These are phyloP conservation scores for Tarenaya hassleriana DNA, from an alignment of 345 rosid species.

Conservation along the genomic window DNA sequence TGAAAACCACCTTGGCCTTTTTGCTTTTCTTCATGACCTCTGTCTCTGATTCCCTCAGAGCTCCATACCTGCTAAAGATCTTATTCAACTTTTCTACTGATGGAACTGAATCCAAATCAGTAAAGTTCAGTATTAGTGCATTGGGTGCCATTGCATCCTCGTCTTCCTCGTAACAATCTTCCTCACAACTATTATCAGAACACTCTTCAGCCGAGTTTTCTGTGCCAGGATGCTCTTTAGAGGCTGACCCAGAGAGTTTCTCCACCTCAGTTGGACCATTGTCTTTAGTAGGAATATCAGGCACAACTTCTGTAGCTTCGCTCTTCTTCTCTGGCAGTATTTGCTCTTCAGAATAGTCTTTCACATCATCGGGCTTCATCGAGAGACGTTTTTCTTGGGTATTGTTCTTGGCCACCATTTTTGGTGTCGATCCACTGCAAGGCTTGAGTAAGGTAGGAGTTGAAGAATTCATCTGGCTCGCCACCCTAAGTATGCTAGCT, in stretches of 20 bases:
- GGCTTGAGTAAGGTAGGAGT: conserved; percentile 23
- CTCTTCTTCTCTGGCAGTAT: conserved; percentile 23
- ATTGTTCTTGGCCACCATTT: conserved; percentile 19
- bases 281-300: conserved; percentile 19
- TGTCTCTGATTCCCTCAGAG: conserved; percentile 39
- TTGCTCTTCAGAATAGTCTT: conserved; percentile 34
- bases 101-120: conserved; percentile 40
- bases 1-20: conserved; percentile 53
- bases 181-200: conserved; percentile 20
- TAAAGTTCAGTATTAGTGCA: conserved; percentile 50
- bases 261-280: conserved; percentile 22
- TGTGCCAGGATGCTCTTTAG: conserved; percentile 23
- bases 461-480: conserved; percentile 38
- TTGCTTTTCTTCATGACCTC: conserved; percentile 41
- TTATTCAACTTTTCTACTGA: conserved; percentile 37
- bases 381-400: conserved; percentile 25
- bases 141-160: conserved; percentile 27
- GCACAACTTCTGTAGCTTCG: conserved; percentile 21
- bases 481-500: conserved; percentile 40
- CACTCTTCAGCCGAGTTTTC: conserved; percentile 17
- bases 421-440: conserved; percentile 16
- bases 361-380: conserved; percentile 16
- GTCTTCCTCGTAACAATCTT: conserved; percentile 24
- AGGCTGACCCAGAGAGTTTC: conserved; percentile 15
- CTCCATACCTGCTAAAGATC: conserved; percentile 51